These are phyloP conservation scores for Leucosporidium creatinivorum DNA, from an alignment of 768 basidiomycete genomes.

Conservation along the genomic window DNA sequence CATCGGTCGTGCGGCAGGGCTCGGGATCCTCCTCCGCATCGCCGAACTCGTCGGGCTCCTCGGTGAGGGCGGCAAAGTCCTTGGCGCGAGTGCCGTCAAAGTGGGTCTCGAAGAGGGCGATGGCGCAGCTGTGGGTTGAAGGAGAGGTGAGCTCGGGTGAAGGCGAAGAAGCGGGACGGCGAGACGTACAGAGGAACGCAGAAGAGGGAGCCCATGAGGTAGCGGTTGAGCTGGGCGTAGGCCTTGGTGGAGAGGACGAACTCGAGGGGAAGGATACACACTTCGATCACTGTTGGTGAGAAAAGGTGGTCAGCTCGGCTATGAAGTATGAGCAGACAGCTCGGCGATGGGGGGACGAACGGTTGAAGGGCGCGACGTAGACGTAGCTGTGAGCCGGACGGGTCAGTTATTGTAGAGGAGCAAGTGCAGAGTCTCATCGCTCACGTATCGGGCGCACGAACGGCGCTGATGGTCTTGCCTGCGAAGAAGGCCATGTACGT, in stretches of 20 bases:
- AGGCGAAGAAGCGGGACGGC: too few species aligned
- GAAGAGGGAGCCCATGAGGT: conserved; percentile 43
- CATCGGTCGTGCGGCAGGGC: conserved; percentile 22
- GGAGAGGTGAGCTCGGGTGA: too few species aligned
- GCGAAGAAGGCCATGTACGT: conserved; percentile 44
- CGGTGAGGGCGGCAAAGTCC: conserved; percentile 12
- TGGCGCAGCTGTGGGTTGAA: conserved; percentile 32
- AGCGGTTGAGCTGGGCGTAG: conserved; percentile 42
- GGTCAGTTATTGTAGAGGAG: not conserved
- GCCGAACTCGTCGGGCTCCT: conserved; percentile 20
- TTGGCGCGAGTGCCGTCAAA: conserved; percentile 16
- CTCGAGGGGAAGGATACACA: conserved; percentile 35
- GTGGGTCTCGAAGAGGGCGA: conserved; percentile 45
- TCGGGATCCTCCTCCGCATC: conserved; percentile 17
- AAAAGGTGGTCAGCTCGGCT: too few species aligned
- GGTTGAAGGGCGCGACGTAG: conserved; percentile 45
- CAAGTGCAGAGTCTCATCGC: conserved; percentile 19
- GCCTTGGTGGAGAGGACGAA: conserved; percentile 36
- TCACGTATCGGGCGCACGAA: conserved; percentile 40
- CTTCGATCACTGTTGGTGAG: conserved; percentile 9
- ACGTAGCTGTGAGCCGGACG: conserved; percentile 3
- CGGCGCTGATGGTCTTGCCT: conserved; percentile 40
- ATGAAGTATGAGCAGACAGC: not conserved
- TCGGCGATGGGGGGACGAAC: not conserved
- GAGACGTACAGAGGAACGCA: conserved; percentile 38